Evolutionary conservation across 495 filamentous ascomycete species (phyloP).

Genomic region (Lasiosphaeria miniovina): DNA sequence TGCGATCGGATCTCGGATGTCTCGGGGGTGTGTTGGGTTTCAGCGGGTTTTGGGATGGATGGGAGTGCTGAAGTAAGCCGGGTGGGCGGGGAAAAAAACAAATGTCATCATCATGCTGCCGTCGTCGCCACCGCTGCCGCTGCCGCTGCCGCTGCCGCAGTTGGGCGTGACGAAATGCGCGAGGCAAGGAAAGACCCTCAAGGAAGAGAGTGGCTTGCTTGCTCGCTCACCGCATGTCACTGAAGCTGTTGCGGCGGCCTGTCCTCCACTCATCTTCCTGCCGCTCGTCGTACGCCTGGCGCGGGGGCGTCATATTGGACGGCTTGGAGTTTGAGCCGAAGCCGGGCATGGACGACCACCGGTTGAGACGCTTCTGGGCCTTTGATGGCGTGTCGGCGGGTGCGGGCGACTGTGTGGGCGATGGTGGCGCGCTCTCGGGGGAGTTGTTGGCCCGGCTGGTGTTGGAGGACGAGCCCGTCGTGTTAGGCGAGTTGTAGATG

Average conservation of each 20-base stretch:
- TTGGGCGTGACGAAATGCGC: too few relatives aligned
- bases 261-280: conserved; percentile 1
- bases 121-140: too few relatives aligned
- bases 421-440: conserved; percentile 12
- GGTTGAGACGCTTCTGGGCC: conserved; percentile 39
- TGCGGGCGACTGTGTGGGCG: conserved; percentile 3
- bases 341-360: conserved; percentile 48
- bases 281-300: not conserved
- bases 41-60: too few relatives aligned
- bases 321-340: conserved; percentile 30
- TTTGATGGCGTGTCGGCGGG: conserved; percentile 5
- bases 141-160: too few relatives aligned
- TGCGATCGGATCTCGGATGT: too few relatives aligned
- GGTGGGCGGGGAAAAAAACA: too few relatives aligned
- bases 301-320: not conserved
- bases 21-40: too few relatives aligned
- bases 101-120: too few relatives aligned
- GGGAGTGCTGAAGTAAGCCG: too few relatives aligned
- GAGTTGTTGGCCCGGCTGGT: conserved; percentile 32
- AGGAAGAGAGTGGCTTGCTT: too few relatives aligned
- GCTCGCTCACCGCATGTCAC: conserved; percentile 2
- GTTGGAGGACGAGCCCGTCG: conserved; percentile 46
- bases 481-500: conserved; percentile 59
- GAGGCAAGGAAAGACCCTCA: too few relatives aligned
- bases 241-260: not conserved